Evolutionary conservation across 2,329 filamentous ascomycete genomes (phyloP), one percentile per base, ranked within the genome.

Genomic region (Fusarium coicis): DNA sequence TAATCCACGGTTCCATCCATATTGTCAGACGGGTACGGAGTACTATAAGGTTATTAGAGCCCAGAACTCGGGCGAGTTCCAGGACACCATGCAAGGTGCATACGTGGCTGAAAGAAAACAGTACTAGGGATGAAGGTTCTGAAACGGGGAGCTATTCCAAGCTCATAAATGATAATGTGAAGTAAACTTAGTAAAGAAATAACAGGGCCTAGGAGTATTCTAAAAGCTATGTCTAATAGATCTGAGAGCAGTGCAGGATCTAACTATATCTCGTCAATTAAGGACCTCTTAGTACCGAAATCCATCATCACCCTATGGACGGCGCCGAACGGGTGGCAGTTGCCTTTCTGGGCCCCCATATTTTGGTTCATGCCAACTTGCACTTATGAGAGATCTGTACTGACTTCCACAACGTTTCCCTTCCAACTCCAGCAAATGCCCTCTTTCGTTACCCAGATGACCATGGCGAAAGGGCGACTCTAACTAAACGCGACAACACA

Each of bases 361-460:
- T 68, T 74, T 75, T 66, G 63, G 73, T 73, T 76, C 74, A 73
- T 76, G 77, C 76, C 78, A 79, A 76, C 71, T 79, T 78, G 77
- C 74, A 76, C 49, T 73, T 50, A 14, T 74, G 67, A 73, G 72
- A 78, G 72, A 78, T 76, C 74, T 78, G 76, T 75, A 68, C 73
- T 68, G 68, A 75, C 71, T 71, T 75, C 68, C 70, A 68, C 61
- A 66, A 72, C 72, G 64, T 74, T 73, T 76, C 56, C 66, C 69
- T 74, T 68, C 64, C 69, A 68, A 72, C 69, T 71, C 49, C 46
- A 75, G n/a, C 68, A 62, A 37, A 74, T 60, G 56, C 53, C 56
- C 68, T 62, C 66, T 56, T 56, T 63, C 43, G 37, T 57, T 67
- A 63, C 54, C 57, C 30, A 47, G 55, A 72, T 55, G 54, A 74